Conservation (phyloP, 352 stramenopile species). For the Pythium periplocum region DNA sequence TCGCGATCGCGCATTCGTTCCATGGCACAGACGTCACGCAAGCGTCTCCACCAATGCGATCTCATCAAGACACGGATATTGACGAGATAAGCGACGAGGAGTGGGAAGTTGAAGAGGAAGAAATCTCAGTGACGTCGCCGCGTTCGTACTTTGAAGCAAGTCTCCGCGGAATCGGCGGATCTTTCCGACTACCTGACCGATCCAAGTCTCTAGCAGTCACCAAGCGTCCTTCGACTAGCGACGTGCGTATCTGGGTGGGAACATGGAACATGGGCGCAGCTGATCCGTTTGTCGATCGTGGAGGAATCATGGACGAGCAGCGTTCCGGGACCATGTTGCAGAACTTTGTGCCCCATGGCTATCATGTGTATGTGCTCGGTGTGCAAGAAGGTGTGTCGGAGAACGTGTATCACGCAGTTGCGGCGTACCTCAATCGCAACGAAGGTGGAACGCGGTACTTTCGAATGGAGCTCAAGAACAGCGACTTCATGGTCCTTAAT, state of each 20-base stretch:
- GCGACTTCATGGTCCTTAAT: constrained; percentile 57
- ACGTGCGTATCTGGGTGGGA: constrained; percentile 78
- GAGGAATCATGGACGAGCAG: constrained; percentile 73
- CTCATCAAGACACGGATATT: constrained; percentile 24
- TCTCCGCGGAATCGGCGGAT: constrained; percentile 30
- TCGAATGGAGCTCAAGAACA: constrained; percentile 72
- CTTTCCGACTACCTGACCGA: constrained; percentile 23
- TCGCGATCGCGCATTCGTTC: constrained; percentile 33
- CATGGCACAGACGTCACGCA: constrained; percentile 17
- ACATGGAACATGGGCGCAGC: constrained; percentile 86
- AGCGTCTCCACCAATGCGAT: constrained; percentile 16
- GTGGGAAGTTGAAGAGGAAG: constrained; percentile 11
- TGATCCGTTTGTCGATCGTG: constrained; percentile 70
- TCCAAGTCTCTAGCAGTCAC: constrained; percentile 1
- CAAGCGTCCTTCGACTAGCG: constrained; percentile 33
- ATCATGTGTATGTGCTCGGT: constrained; percentile 83
- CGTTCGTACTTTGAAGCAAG: constrained; percentile 60
- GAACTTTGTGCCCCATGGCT: constrained; percentile 71
- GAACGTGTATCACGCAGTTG: constrained; percentile 78
- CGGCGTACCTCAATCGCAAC: constrained; percentile 75
- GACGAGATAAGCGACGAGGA: constrained; percentile 27
- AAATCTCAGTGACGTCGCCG: constrained; percentile 42
- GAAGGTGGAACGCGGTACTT: constrained; percentile 50
- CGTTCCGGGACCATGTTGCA: constrained; percentile 63
- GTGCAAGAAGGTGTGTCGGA: constrained; percentile 85